These are phyloP conservation scores for Ogataea chonburiensis DNA, from an alignment of 805 yeast species.

Conservation along the genomic window DNA sequence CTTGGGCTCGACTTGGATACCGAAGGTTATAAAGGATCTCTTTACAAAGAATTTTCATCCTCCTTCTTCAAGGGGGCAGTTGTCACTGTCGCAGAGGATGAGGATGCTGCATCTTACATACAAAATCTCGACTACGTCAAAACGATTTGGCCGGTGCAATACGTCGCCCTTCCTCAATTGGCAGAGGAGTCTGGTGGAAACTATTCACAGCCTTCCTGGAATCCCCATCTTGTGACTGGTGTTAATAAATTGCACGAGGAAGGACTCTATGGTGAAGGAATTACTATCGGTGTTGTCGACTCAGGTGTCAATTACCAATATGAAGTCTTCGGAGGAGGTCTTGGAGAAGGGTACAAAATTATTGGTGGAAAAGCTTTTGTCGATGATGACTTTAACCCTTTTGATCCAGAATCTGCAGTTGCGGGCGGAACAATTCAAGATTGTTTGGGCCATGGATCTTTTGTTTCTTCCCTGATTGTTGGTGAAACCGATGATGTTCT, in stretches of 20 bases:
- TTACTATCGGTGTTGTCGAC: slow-evolving; percentile 19
- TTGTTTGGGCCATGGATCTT: slow-evolving; percentile 28
- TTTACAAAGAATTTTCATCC: slow-evolving; percentile 7
- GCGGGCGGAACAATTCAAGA: slow-evolving; percentile 19
- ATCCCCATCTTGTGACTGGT: slow-evolving; percentile 22
- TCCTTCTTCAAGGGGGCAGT: slow-evolving; percentile 11
- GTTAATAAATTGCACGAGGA: slow-evolving; percentile 18
- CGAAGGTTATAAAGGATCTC: slow-evolving; percentile 5
- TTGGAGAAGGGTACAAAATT: slow-evolving; percentile 18
- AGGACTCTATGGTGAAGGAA: slow-evolving; percentile 18
- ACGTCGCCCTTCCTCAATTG: slow-evolving; percentile 2
- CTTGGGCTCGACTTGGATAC: slow-evolving; percentile 1
- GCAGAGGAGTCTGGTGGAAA: background rate
- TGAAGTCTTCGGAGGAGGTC: slow-evolving; percentile 25
- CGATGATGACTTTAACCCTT: slow-evolving; percentile 9
- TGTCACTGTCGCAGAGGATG: slow-evolving; percentile 2
- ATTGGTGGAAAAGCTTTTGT: slow-evolving; percentile 18
- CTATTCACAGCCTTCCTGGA: slow-evolving; percentile 12
- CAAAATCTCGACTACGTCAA: slow-evolving; percentile 8
- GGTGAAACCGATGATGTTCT: slow-evolving; percentile 15
- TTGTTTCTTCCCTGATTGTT: slow-evolving; percentile 24
- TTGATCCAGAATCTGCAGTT: slow-evolving; percentile 5
- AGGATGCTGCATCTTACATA: slow-evolving; percentile 3
- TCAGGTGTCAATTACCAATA: slow-evolving; percentile 17
- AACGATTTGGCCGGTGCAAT: slow-evolving; percentile 13